Base-by-base conservation (phyloP, 1,284 basidiomycete species). In the Malassezia brasiliensis region DNA sequence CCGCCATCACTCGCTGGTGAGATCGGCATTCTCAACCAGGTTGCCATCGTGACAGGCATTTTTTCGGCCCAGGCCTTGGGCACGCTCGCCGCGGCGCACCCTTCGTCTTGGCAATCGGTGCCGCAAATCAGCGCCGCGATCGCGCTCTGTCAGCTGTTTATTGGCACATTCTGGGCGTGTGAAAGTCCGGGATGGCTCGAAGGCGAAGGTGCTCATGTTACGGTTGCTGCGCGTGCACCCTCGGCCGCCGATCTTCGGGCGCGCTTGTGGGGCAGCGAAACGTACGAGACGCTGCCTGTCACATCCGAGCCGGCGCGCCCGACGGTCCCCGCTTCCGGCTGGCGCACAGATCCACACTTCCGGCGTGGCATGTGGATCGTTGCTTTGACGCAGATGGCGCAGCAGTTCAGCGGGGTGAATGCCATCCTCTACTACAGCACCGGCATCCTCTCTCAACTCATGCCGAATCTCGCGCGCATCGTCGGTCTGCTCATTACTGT, bases 11-110 rank as follows among this genome's bases (percentile, higher is more conserved):
- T 87, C 46, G 82, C 81, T 63, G 86, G 86, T n/a, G 83, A 79
- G 50, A 56, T 75, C 81, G 88, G 89, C 28, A 86, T 90, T 22
- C 79, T 91, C 36, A 89, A 88, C n/a, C 90, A 74, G 56, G 62
- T 74, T 19, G 64, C 65, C 0, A 68, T 72, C 30, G 69, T 71
- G 8, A 11, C 64, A n/a, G 71, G 71, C 17, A 67, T 74, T 45
- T 68, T 78, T 32, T 42, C 65, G 4, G 77, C 75, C 0, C 78
- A 78, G 56, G 66, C 70, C 2, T 59, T 77, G 0, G 75, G 76
- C 1, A 56, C 54, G 15, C 72, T 76, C 35, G 76, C 70, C 10
- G 66, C 75, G 35, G 36, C 62, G 12, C 37, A 51, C 20, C 46
- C 48, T 9, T 38, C 44, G 14, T 32, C 22, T 14, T 79, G 78